These are phyloP conservation scores for Tinospora cordifolia DNA, from an alignment of 164 flowering plant species.

Conservation along the genomic window DNA sequence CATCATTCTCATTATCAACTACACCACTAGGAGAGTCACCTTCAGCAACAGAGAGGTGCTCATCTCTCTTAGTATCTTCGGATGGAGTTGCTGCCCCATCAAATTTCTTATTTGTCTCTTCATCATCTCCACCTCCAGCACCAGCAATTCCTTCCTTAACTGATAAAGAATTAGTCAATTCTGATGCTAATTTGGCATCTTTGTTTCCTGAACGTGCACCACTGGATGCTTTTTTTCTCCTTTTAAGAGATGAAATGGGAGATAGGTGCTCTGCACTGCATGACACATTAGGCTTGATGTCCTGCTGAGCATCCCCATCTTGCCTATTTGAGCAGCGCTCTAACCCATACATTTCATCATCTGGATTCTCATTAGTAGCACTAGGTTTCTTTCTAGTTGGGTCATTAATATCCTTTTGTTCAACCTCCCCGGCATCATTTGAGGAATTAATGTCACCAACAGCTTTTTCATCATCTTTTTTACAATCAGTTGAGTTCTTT, in stretches of 20 bases:
- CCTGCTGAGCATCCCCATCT: slow-evolving; percentile 23
- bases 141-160: slow-evolving; percentile 20
- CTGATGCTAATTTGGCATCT: slow-evolving; percentile 16
- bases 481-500: slow-evolving; percentile 24
- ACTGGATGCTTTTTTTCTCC: slow-evolving; percentile 14
- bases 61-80: slow-evolving; percentile 11
- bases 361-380: slow-evolving; percentile 16
- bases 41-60: slow-evolving; percentile 14
- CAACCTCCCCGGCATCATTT: slow-evolving; percentile 28
- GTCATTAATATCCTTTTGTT: slow-evolving; percentile 23
- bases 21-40: slow-evolving; percentile 12
- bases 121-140: slow-evolving; percentile 18
- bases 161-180: slow-evolving; percentile 13
- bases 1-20: slow-evolving; percentile 13
- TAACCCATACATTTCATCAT: slow-evolving; percentile 28
- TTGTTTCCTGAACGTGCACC: slow-evolving; percentile 21
- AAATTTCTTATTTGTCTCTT: neutral
- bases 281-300: slow-evolving; percentile 25
- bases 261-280: slow-evolving; percentile 17
- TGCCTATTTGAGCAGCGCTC: slow-evolving; percentile 29
- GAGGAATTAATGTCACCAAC: slow-evolving; percentile 21
- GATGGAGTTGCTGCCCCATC: slow-evolving; percentile 3
- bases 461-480: slow-evolving; percentile 29
- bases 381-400: slow-evolving; percentile 16
- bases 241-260: slow-evolving; percentile 18